Conservation (phyloP, 345 rosid genomes). For the Euphorbia peplus region DNA sequence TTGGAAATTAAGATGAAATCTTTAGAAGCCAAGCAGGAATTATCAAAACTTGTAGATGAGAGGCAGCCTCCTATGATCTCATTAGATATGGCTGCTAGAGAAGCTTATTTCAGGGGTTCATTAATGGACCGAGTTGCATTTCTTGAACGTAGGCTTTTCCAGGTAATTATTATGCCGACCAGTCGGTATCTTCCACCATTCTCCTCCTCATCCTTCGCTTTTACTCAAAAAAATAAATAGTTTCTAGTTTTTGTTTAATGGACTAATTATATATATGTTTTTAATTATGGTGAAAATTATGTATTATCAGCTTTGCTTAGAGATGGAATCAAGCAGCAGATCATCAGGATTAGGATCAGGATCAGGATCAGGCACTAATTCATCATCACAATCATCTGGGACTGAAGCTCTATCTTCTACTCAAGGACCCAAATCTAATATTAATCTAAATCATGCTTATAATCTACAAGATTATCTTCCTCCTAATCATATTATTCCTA, state of each 20-base stretch:
- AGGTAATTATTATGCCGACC: constrained; percentile 41
- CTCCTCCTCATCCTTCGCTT: no score
- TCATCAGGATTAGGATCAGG: no score
- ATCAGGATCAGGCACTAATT: no score
- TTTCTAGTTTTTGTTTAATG: no score
- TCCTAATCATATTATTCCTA: not conserved
- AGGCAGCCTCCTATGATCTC: constrained; percentile 39
- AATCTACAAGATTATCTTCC: constrained; percentile 20
- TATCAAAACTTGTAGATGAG: constrained; percentile 4
- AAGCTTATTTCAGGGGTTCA: constrained; percentile 72
- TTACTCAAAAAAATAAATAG: no score
- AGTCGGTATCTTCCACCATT: not conserved
- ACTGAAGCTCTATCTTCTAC: constrained; percentile 39
- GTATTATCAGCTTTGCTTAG: constrained; percentile 50
- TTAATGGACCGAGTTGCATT: constrained; percentile 61
- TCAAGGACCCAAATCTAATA: constrained; percentile 44
- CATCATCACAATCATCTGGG: constrained; percentile 41
- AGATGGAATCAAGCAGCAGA: constrained; percentile 61
- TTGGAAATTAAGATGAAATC: constrained; percentile 48
- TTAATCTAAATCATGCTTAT: constrained; percentile 23
- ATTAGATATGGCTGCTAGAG: constrained; percentile 50
- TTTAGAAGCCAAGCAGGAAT: no score
- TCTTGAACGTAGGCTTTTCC: constrained; percentile 65
- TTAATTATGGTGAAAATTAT: no score
- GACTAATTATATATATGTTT: not conserved